These are phyloP conservation scores for Chaetomium tenue DNA, from an alignment of 495 filamentous ascomycete species.

Conservation along the genomic window DNA sequence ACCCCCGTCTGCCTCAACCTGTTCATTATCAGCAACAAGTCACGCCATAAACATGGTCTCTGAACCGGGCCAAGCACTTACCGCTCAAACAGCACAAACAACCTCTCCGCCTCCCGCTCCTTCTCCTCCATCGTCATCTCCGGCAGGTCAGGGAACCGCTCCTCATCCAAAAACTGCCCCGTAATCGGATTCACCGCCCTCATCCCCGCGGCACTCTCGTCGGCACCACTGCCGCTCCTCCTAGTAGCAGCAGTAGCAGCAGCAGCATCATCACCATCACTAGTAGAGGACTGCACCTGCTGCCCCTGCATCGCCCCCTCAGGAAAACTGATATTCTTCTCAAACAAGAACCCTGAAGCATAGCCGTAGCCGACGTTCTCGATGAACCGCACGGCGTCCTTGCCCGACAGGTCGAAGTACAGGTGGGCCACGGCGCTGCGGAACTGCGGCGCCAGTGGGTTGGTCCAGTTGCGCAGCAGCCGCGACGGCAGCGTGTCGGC, in stretches of 20 bases:
- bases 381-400: conserved; percentile 68
- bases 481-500: conserved; percentile 71
- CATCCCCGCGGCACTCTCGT: not conserved
- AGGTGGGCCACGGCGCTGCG: conserved; percentile 74
- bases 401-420: conserved; percentile 82
- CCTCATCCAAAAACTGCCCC: conserved; percentile 75
- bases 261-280: not conserved
- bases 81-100: conserved; percentile 96
- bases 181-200: conserved; percentile 78
- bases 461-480: conserved; percentile 77
- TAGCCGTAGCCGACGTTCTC: conserved; percentile 88
- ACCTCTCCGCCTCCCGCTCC: conserved; percentile 84
- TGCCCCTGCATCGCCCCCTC: conserved; percentile 58
- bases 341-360: conserved; percentile 83
- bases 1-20: conserved; percentile 82
- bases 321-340: conserved; percentile 74
- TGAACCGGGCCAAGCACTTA: conserved; percentile 35
- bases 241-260: not conserved
- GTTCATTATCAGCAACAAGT: conserved; percentile 13
- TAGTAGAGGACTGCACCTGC: conserved; percentile 33
- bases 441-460: conserved; percentile 63
- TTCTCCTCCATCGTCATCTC: conserved; percentile 91
- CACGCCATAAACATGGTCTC: not conserved
- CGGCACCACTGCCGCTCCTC: not conserved
- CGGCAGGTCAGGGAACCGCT: conserved; percentile 54